A percentile compares a stretch with the other conserved stretches of the same genome.
Evolutionary conservation across 108 stramenopile species (phyloP).

Genomic region (Cylindrotheca fusiformis): DNA sequence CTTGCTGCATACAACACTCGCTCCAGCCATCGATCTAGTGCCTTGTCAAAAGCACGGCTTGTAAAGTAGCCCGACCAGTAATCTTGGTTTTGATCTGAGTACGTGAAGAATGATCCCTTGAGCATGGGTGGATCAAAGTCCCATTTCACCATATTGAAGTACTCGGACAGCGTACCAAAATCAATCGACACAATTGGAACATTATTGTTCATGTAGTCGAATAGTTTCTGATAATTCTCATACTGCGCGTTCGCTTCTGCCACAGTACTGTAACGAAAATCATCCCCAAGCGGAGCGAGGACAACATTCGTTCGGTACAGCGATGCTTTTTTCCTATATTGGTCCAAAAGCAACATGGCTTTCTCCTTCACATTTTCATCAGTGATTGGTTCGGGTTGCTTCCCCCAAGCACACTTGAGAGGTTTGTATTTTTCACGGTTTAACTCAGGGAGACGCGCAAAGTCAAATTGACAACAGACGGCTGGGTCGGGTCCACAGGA

Average conservation of each 20-base stretch:
- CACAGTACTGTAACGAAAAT: constrained; percentile 49
- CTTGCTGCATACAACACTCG: constrained; percentile 48
- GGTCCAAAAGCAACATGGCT: constrained; percentile 46
- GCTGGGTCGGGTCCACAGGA: constrained; percentile 65
- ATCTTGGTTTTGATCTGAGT: constrained; percentile 54
- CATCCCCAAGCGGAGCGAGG: constrained; percentile 57
- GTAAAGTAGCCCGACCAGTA: constrained; percentile 75
- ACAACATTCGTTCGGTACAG: constrained; percentile 54
- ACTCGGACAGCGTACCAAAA: constrained; percentile 58
- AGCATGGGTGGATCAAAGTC: constrained; percentile 47
- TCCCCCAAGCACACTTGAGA: constrained; percentile 46
- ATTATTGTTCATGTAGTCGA: constrained; percentile 60
- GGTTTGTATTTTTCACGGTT: background rate
- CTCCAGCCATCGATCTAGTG: constrained; percentile 59
- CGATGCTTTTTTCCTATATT: constrained; percentile 57
- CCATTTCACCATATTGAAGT: constrained; percentile 48
- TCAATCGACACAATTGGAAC: constrained; percentile 42
- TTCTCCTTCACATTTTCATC: constrained; percentile 39
- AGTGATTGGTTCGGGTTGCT: constrained; percentile 28
- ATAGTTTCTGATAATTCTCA: constrained; percentile 44
- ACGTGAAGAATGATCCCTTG: constrained; percentile 63
- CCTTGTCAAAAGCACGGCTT: constrained; percentile 59
- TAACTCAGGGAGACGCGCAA: constrained; percentile 27
- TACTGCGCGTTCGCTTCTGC: constrained; percentile 50
- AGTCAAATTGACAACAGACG: constrained; percentile 64